Conservation (phyloP, 192 early-diverging fungal species). For the Coemansia sp. region DNA sequence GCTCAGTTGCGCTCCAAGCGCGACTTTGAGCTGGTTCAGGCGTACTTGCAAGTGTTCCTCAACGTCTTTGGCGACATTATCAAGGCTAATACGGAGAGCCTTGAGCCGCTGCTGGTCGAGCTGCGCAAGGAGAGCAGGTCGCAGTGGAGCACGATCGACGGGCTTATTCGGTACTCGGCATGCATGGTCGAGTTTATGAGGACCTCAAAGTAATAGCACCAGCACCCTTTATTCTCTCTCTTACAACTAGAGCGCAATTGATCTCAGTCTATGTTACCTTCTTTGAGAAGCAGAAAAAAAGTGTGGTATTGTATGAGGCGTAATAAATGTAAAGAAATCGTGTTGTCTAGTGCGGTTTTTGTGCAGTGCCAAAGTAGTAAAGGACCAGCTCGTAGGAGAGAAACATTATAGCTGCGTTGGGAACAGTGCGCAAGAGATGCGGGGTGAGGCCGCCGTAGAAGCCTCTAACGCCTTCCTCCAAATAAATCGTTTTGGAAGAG, state of each 20-base stretch:
- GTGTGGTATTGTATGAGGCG: not conserved
- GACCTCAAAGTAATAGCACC: constrained; percentile 27
- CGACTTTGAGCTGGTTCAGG: constrained; percentile 89
- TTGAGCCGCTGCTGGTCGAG: constrained; percentile 49
- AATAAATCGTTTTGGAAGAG: constrained; percentile 59
- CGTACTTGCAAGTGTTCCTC: constrained; percentile 78
- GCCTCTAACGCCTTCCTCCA: constrained; percentile 83
- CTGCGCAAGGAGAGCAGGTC: constrained; percentile 31
- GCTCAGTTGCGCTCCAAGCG: constrained; percentile 63
- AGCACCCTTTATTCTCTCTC: no score
- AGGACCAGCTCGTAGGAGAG: constrained; percentile 80
- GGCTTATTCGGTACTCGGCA: constrained; percentile 49
- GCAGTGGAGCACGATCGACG: constrained; percentile 44
- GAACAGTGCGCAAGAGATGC: constrained; percentile 92
- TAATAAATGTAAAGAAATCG: not conserved
- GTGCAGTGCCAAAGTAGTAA: constrained; percentile 47
- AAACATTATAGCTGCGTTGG: constrained; percentile 96
- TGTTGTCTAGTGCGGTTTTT: not conserved
- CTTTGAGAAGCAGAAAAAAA: not conserved
- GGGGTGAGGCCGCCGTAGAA: constrained; percentile 96
- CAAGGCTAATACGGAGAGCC: constrained; percentile 60
- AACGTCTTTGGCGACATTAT: constrained; percentile 82
- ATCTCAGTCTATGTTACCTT: not conserved
- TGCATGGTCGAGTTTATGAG: constrained; percentile 57
- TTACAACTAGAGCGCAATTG: no score